Conservation (phyloP, 106 monocot genomes). For the Triglochin maritima region DNA sequence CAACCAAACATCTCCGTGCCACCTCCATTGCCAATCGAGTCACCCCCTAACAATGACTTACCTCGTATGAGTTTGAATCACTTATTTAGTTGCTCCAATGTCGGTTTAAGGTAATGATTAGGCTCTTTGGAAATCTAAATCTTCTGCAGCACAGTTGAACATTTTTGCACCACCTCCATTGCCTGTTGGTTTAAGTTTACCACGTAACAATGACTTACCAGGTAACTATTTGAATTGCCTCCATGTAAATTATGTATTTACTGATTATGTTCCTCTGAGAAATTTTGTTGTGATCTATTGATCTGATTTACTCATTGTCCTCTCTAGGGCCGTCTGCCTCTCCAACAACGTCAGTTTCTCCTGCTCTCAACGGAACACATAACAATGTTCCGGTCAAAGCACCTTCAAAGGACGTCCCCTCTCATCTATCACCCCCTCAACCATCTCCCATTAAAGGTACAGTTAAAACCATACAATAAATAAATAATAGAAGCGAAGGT, state of each 20-base stretch:
- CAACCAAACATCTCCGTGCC: neutral
- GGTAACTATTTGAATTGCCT: no score
- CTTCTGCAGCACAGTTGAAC: no score
- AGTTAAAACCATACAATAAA: neutral
- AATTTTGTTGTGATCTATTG: neutral
- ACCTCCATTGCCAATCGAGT: neutral
- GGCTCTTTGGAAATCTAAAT: no score
- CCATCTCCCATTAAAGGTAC: constrained; percentile 29
- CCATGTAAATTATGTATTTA: neutral
- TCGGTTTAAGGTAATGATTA: no score
- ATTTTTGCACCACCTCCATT: no score
- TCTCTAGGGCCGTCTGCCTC: constrained; percentile 30
- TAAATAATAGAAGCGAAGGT: neutral
- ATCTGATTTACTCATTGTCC: neutral
- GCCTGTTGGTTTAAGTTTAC: no score
- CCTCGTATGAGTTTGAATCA: neutral
- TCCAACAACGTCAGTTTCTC: constrained; percentile 16
- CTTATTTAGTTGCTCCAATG: neutral
- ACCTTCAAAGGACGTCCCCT: constrained; percentile 17
- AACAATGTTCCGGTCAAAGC: constrained; percentile 19
- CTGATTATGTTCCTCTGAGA: neutral
- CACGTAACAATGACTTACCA: no score
- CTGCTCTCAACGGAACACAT: constrained; percentile 6
- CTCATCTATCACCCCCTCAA: constrained; percentile 4
- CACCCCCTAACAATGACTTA: neutral